Percentiles rank a stretch among this genome's conserved stretches.
phyloP scores from a whole-genome alignment of 208 protist species.

The Hexamita inflata region DNA sequence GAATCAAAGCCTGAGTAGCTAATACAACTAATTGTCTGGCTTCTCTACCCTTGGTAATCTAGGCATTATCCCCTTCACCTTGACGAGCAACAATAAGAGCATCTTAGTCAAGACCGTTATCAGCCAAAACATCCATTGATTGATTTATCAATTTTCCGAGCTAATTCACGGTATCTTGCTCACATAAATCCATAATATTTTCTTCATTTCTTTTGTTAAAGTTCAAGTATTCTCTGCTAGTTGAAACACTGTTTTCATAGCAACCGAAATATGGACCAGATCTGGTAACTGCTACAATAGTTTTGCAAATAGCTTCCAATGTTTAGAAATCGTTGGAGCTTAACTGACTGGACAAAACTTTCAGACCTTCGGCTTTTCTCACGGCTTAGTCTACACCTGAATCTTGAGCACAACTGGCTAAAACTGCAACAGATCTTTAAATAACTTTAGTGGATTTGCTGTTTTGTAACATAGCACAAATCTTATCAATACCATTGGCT shows the following conservation, averaged over 20 bases:
- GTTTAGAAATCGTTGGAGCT: not conserved
- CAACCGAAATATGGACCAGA: slow-evolving; percentile 20
- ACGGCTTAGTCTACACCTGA: slow-evolving; percentile 22
- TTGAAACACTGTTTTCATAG: not conserved
- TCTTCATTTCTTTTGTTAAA: slow-evolving; percentile 27
- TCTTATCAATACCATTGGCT: not conserved
- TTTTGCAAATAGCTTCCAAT: not conserved
- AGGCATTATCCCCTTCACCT: not conserved
- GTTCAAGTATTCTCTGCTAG: not conserved
- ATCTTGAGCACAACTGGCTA: slow-evolving; percentile 25
- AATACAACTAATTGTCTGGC: not conserved
- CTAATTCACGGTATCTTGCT: not conserved
- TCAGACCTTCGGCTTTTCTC: slow-evolving; percentile 10
- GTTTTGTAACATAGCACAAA: not conserved
- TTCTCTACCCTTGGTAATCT: not conserved
- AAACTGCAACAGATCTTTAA: slow-evolving; percentile 3
- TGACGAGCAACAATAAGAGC: not conserved
- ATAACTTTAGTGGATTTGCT: not conserved
- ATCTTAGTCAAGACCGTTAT: too few species aligned
- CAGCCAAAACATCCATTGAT: not conserved
- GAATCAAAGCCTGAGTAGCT: not conserved
- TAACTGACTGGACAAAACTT: not conserved
- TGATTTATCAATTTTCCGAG: not conserved
- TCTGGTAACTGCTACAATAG: slow-evolving; percentile 6
- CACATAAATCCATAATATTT: slow-evolving; percentile 8